These are phyloP conservation scores for Flaveria trinervia DNA, from an alignment of 129 eudicot species.

Conservation along the genomic window DNA sequence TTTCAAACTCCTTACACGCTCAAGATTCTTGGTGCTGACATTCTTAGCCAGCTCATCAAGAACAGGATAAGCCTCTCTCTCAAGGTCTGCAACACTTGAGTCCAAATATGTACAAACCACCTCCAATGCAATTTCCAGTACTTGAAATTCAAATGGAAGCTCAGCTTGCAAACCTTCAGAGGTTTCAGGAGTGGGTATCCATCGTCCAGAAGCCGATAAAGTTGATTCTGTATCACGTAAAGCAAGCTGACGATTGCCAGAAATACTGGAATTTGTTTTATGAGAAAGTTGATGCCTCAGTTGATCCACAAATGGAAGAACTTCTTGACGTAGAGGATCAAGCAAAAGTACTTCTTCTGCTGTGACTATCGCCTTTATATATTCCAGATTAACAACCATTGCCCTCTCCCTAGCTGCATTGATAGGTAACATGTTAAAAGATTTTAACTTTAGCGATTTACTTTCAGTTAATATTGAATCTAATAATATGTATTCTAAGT, in stretches of 20 bases:
- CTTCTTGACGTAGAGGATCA: conserved; percentile 96
- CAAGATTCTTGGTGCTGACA: conserved; percentile 97
- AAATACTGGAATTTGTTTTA: conserved; percentile 34
- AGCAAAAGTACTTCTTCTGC: conserved; percentile 97
- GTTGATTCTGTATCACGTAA: conserved; percentile 54
- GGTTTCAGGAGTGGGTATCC: conserved; percentile 62
- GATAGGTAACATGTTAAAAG: neutral
- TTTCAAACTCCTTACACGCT: conserved; percentile 91
- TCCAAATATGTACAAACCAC: conserved; percentile 89
- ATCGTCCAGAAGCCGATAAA: conserved; percentile 61
- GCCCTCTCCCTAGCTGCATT: conserved; percentile 94
- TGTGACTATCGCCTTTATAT: conserved; percentile 90
- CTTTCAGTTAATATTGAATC: neutral
- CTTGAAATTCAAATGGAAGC: conserved; percentile 98
- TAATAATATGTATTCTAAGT: neutral
- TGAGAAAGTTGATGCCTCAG: conserved; percentile 76
- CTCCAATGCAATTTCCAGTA: conserved; percentile 87
- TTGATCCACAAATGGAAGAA: conserved; percentile 96
- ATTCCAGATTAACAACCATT: conserved; percentile 93
- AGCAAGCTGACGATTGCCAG: conserved; percentile 41
- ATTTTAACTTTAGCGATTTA: neutral
- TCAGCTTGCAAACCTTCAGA: conserved; percentile 76
- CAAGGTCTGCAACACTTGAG: conserved; percentile 81
- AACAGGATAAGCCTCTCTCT: conserved; percentile 89
- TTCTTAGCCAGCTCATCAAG: conserved; percentile 91